Conservation (phyloP, 2,329 filamentous ascomycete species). For the Monilinia laxa region DNA sequence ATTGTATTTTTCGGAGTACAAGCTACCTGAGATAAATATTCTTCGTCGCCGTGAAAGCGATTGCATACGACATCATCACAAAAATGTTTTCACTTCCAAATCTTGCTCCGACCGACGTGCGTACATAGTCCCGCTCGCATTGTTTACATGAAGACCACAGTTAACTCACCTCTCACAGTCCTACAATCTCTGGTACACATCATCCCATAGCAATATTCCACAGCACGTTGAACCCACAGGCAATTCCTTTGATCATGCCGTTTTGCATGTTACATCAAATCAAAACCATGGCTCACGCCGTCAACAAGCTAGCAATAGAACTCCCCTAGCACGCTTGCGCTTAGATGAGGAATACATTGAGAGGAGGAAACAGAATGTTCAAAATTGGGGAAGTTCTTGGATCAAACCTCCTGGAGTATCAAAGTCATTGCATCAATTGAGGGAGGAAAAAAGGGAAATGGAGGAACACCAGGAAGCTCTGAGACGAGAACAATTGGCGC, state of each 20-base stretch:
- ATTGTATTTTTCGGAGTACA: not conserved
- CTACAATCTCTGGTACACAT: conserved; percentile 72
- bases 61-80: not conserved
- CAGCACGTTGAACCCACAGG: conserved; percentile 36
- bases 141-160: conserved; percentile 18
- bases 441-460: conserved; percentile 84
- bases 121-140: conserved; percentile 33
- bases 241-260: conserved; percentile 37
- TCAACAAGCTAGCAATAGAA: conserved; percentile 52
- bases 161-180: conserved; percentile 49
- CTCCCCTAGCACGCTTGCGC: conserved; percentile 66
- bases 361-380: conserved; percentile 75
- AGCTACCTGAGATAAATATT: not conserved
- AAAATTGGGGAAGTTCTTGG: conserved; percentile 87
- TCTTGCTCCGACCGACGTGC: conserved; percentile 69
- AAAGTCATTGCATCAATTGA: conserved; percentile 87
- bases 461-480: conserved; percentile 79
- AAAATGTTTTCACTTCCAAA: conserved; percentile 61
- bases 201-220: conserved; percentile 46
- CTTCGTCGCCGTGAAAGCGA: not conserved
- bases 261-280: conserved; percentile 23
- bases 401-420: conserved; percentile 82
- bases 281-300: conserved; percentile 41
- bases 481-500: conserved; percentile 66
- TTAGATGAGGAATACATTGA: conserved; percentile 76